Base-by-base conservation (phyloP, 345 rosid species). In the Carallia pectinifolia region DNA sequence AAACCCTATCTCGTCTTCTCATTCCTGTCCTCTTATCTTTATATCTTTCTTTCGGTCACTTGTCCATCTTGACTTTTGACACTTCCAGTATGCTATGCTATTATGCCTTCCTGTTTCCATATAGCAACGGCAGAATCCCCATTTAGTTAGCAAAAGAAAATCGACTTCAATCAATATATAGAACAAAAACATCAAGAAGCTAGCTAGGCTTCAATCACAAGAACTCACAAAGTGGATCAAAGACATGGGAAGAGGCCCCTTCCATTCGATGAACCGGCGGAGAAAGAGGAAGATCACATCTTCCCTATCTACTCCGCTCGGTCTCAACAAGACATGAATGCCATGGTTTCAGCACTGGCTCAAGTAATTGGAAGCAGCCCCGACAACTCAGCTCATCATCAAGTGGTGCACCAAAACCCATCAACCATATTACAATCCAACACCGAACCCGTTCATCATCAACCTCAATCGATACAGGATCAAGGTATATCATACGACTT, bases 311-410 rank as follows among this genome's bases (percentile, higher is more conserved):
- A 77, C 77, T 85, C 90, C n/a, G 81, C 86, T 53, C 75, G 90
- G 77, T 90, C 96, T 53, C 89, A 90, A 70, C 88, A 80, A 38
- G 96, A 90, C 61, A 86, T 80, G 88, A 62, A 77, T 53, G 88
- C 77, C 3, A 85, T 90, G 87, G 88, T 90, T 64, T 83, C 90
- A 5, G 96, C 93, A 64, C 82, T 90, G 39, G 31, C 90, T 79
- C 90, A 90, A 69, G 93, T 90, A 17, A 88, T 90, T 37, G 87
- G 85, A 56, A 84, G 61, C 76, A 68, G 68, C 64, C 70, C 70
- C 64, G 72, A 55, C 47, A 68, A 19, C 71, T 65, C 84, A 48
- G 65, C 29, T 68, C 83, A 82, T 8, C 30, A 19, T n/a, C n/a
- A n/a, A n/a, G n/a, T n/a, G 16, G 2, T 23, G 13, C 23, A 53